Base-by-base conservation (phyloP, 169 alveolate species). In the Cryptosporidium sp. region DNA sequence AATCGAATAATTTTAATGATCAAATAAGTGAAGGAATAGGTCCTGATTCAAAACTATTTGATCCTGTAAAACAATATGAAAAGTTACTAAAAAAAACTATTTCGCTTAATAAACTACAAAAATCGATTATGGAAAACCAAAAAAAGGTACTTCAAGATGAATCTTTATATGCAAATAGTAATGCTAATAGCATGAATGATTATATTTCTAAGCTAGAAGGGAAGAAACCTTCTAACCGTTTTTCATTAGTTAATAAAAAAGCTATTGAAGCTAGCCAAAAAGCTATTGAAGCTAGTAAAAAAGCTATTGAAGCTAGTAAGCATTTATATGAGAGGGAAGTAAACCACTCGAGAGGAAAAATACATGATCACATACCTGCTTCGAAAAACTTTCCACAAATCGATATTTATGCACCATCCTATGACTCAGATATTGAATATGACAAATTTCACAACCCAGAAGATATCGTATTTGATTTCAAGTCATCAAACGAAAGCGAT, bases 351-450 rank as follows among this genome's bases (percentile, higher is more conserved):
- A 52, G 86, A 56, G 86, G 86, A 14, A 48, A 70, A 70, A 31
- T 80, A 23, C 89, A 80, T 80, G 89, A 80, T 10, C 33, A 33
- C 35, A 80, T 80, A 18, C 89, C 89, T 45, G 80, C 62, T 60
- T 80, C 89, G 3, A 65, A 39, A 39, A 23, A 65, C n/a, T 80
- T 80, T 62, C 89, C 89, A 45, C 89, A 62, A 62, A 44, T 80
- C 14, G 89, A 80, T 48, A 80, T 80, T 39, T 80, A 62, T 80
- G 89, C 89, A 42, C 89, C 89, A 7, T 61, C 89, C 1, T 80
- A 62, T 44, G 62, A 80, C 31, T 80, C 89, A 8, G 89, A 80
- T 80, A 26, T 62, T 23, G 75, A 80, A 3, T 80, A 80, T 80
- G 75, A 80, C 7, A 14, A 42, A 23, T 80, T 31, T 42, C 89